A percentile compares a stretch with the other conserved stretches of the same genome.
Evolutionary conservation across 768 basidiomycete genomes (phyloP).

Genomic region (Lactarius hatsudake): DNA sequence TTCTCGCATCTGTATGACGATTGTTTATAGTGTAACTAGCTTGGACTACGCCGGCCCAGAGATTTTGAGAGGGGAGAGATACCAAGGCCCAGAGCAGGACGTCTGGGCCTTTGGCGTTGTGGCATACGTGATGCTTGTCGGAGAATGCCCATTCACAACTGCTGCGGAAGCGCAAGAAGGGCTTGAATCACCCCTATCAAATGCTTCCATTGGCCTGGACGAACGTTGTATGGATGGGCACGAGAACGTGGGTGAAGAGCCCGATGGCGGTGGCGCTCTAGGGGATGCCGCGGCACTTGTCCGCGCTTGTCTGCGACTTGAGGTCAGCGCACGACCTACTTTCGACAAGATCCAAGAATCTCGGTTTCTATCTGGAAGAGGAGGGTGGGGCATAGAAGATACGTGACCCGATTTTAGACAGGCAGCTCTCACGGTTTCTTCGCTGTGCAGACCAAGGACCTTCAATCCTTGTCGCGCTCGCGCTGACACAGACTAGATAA

Average conservation of each 20-base stretch:
- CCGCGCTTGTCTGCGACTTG: constrained; percentile 78
- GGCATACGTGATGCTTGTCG: constrained; percentile 88
- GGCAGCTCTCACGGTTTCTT: constrained; percentile 5
- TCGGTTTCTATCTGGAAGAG: constrained; percentile 73
- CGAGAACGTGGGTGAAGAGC: constrained; percentile 69
- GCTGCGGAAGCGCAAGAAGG: constrained; percentile 90
- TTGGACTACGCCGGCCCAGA: constrained; percentile 96
- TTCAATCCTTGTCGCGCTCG: constrained; percentile 8
- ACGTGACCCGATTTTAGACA: constrained; percentile 14
- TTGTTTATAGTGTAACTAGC: constrained; percentile 39
- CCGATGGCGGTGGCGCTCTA: constrained; percentile 79
- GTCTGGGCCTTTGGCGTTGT: constrained; percentile 99
- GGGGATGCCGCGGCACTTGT: constrained; percentile 86
- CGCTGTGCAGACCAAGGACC: constrained; percentile 3
- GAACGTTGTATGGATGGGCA: constrained; percentile 77
- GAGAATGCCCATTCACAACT: constrained; percentile 90
- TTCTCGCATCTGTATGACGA: constrained; percentile 16
- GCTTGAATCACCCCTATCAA: constrained; percentile 69
- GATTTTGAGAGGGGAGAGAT: constrained; percentile 91
- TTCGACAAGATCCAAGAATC: constrained; percentile 80
- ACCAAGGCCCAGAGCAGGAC: constrained; percentile 95
- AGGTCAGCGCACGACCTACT: constrained; percentile 72
- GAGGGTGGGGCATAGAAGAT: constrained; percentile 62
- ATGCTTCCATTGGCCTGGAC: constrained; percentile 71
- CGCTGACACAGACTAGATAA: neutral